Conservation (phyloP, 768 basidiomycete genomes). For the Termitomyces bulborhizus region DNA sequence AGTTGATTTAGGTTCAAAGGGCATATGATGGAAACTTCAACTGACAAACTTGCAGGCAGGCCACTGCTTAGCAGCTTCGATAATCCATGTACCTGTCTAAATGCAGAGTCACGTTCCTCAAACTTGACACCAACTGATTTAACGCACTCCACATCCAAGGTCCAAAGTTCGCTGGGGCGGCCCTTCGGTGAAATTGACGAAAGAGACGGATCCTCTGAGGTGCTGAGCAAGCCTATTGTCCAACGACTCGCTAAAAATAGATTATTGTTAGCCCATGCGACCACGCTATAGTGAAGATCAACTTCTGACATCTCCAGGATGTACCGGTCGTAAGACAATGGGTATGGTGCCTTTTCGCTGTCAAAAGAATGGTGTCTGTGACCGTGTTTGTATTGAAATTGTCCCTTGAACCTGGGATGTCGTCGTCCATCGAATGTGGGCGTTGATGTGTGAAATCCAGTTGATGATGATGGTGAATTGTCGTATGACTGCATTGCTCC, state of each 20-base stretch:
- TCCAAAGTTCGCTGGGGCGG: constrained; percentile 54
- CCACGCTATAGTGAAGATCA: not conserved
- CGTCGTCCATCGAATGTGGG: constrained; percentile 31
- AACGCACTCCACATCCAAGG: constrained; percentile 67
- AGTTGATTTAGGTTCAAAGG: not conserved
- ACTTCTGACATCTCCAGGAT: constrained; percentile 55
- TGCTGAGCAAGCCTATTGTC: constrained; percentile 45
- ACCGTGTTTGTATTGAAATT: constrained; percentile 55
- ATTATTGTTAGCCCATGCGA: not conserved
- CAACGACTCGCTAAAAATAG: constrained; percentile 40
- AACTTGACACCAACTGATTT: not conserved
- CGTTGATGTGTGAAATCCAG: constrained; percentile 9
- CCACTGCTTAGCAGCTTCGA: constrained; percentile 72
- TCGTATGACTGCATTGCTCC: constrained; percentile 15
- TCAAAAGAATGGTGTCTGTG: constrained; percentile 63
- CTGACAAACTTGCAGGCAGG: constrained; percentile 56
- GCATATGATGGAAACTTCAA: not conserved
- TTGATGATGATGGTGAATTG: constrained; percentile 16
- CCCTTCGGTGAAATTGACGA: constrained; percentile 46
- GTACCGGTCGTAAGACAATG: constrained; percentile 61
- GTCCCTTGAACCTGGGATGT: constrained; percentile 36
- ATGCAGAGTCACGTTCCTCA: not conserved
- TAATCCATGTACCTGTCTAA: constrained; percentile 64
- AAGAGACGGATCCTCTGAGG: constrained; percentile 50
- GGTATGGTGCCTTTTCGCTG: constrained; percentile 76